phyloP scores from a whole-genome alignment of 768 basidiomycete species.

The Royoungia palumana region DNA sequence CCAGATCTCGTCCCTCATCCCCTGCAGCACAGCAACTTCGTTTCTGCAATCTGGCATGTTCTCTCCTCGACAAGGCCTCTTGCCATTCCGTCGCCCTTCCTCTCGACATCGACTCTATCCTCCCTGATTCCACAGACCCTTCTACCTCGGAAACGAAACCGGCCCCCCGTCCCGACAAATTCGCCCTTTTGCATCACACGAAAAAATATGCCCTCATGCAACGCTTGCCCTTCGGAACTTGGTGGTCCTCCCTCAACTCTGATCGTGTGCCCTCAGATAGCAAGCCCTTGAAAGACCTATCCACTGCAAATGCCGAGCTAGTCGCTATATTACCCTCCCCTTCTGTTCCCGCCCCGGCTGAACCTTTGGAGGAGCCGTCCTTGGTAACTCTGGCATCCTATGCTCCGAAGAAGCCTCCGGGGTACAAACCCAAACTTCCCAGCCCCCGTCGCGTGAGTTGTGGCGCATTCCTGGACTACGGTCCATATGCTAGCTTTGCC shows the following conservation, averaged over 20 bases:
- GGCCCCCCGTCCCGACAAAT: constrained; percentile 23
- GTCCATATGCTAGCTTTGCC: constrained; percentile 70
- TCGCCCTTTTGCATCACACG: constrained; percentile 26
- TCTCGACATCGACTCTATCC: constrained; percentile 44
- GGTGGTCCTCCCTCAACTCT: constrained; percentile 72
- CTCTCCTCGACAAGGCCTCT: constrained; percentile 70
- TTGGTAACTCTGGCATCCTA: constrained; percentile 58
- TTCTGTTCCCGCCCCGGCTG: constrained; percentile 32
- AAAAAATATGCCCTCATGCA: constrained; percentile 77
- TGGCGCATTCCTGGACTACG: constrained; percentile 77
- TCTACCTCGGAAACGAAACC: constrained; percentile 27
- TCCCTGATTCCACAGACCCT: constrained; percentile 27
- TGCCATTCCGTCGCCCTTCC: constrained; percentile 43
- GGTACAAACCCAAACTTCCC: constrained; percentile 41
- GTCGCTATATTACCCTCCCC: constrained; percentile 69
- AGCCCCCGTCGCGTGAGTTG: constrained; percentile 54
- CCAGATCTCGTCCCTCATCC: constrained; percentile 58
- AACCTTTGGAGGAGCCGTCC: constrained; percentile 19
- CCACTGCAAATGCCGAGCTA: constrained; percentile 70
- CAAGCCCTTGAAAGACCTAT: constrained; percentile 45
- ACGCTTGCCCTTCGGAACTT: constrained; percentile 70
- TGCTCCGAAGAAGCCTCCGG: constrained; percentile 39
- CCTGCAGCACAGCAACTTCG: constrained; percentile 66
- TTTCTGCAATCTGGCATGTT: constrained; percentile 72
- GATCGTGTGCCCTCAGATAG: constrained; percentile 37